phyloP scores from a whole-genome alignment of 202 grass and related monocot genomes.

The Panicum virgatum region DNA sequence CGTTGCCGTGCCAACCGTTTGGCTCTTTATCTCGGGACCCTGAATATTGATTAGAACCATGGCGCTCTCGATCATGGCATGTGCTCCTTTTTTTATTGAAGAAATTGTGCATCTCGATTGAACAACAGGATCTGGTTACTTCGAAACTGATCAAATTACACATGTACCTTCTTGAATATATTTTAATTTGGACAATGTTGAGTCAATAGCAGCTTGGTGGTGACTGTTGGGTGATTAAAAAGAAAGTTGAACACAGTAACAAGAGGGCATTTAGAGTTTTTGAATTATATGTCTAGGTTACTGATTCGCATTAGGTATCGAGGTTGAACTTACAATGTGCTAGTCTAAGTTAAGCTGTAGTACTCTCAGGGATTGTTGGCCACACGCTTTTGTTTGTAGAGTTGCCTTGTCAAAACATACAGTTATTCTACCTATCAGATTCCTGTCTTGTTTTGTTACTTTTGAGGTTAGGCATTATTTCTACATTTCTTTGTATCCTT shows the following conservation, averaged over 20 bases:
- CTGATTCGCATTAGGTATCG: neutral
- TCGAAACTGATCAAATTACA: neutral
- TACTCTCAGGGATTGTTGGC: neutral
- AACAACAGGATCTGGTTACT: neutral
- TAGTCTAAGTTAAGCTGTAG: too few relatives aligned
- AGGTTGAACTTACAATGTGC: neutral
- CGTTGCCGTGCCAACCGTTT: neutral
- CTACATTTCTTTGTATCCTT: neutral
- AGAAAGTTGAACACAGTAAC: neutral
- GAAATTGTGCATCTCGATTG: neutral
- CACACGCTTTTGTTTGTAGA: neutral
- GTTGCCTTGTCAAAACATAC: neutral
- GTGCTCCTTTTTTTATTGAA: neutral
- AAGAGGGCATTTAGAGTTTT: neutral
- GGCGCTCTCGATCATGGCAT: neutral
- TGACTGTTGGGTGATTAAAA: neutral
- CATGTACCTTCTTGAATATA: neutral
- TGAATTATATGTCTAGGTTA: neutral
- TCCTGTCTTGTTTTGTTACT: neutral
- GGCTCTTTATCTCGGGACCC: neutral
- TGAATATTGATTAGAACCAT: too few relatives aligned
- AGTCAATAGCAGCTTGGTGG: neutral
- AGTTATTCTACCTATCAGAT: constrained; percentile 1
- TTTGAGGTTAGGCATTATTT: neutral
- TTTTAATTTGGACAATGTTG: neutral